phyloP scores from a whole-genome alignment of 371 early-diverging fungal species.

The Mucor mucedo region DNA sequence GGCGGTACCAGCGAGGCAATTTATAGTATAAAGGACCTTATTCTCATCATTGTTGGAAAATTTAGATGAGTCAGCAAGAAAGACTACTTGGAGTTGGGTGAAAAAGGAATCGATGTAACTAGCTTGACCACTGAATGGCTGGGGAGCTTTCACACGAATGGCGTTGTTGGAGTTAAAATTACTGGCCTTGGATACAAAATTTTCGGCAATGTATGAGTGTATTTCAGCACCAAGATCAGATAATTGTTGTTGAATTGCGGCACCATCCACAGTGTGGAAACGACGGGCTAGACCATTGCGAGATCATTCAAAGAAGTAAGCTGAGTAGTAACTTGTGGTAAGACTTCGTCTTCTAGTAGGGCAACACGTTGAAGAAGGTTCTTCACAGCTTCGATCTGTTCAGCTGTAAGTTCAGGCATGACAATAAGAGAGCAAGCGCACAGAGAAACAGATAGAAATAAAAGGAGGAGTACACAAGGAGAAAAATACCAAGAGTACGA shows the following conservation, averaged over 20 bases:
- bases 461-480: no score
- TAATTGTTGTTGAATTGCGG: background rate
- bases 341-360: background rate
- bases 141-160: background rate
- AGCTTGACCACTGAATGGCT: background rate
- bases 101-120: background rate
- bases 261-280: background rate
- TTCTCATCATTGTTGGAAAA: background rate
- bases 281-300: background rate
- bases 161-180: background rate
- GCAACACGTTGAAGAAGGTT: background rate
- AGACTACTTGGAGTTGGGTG: background rate
- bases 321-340: background rate
- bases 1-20: background rate
- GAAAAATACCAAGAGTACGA: no score
- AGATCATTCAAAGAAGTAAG: background rate
- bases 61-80: background rate
- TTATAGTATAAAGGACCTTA: background rate
- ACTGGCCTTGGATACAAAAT: background rate
- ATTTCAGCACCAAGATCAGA: slow-evolving; percentile 1
- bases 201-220: background rate
- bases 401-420: background rate
- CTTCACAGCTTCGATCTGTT: background rate
- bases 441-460: no score
- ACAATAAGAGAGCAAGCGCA: no score